Percentiles rank a stretch among this genome's conserved stretches.
Conservation (phyloP, 2,329 filamentous ascomycete species). For the Venturia effusa region DNA sequence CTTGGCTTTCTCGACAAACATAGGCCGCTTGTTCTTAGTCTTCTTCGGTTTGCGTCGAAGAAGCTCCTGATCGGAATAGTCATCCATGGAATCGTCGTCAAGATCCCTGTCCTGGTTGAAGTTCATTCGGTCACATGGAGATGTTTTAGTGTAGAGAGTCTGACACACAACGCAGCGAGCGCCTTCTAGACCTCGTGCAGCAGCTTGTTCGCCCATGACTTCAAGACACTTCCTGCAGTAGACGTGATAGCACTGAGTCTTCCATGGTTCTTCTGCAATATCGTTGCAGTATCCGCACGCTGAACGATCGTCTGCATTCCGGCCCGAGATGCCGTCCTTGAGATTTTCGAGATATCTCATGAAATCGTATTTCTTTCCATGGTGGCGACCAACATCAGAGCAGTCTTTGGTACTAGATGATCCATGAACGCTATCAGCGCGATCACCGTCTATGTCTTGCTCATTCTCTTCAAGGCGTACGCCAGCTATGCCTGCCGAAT, state of each 20-base stretch:
- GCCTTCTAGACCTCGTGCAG: conserved; percentile 13
- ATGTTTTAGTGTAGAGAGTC: conserved; percentile 15
- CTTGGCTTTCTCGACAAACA: conserved; percentile 14
- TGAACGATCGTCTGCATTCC: conserved; percentile 14
- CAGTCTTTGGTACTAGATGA: conserved; percentile 11
- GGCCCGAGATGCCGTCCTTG: conserved; percentile 9
- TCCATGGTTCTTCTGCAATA: conserved; percentile 31
- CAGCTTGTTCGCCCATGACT: conserved; percentile 20
- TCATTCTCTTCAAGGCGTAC: not conserved
- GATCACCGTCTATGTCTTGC: not conserved
- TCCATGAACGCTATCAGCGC: conserved; percentile 1
- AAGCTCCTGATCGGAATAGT: conserved; percentile 13
- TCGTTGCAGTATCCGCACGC: conserved; percentile 32
- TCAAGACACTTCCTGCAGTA: conserved; percentile 42
- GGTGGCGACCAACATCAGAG: conserved; percentile 15
- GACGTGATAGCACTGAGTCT: conserved; percentile 45
- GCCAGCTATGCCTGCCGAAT: not conserved
- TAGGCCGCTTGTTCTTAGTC: conserved; percentile 5
- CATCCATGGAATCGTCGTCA: conserved; percentile 11
- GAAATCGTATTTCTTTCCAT: conserved; percentile 31
- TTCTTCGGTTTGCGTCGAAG: conserved; percentile 20
- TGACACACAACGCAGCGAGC: conserved; percentile 26
- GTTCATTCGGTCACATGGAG: conserved; percentile 17
- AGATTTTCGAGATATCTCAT: conserved; percentile 31
- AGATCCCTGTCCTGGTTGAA: not conserved